Evolutionary conservation across 805 yeast genomes (phyloP).

Genomic region (Suhomyces prunicola): DNA sequence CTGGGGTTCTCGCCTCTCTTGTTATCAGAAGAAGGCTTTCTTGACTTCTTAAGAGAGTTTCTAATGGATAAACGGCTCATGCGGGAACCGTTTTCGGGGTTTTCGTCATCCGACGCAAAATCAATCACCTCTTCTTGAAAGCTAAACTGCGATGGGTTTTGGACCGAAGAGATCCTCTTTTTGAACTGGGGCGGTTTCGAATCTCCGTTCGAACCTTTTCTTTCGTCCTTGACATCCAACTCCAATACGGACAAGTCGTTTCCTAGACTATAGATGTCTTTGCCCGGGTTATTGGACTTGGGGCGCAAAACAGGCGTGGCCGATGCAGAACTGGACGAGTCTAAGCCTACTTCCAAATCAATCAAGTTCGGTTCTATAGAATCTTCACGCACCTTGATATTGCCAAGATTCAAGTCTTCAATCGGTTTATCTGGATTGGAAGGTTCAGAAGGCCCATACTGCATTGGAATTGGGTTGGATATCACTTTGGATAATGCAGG

Average conservation of each 20-base stretch:
- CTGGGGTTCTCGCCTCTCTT: slow-evolving; percentile 17
- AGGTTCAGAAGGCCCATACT: background rate
- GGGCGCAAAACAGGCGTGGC: slow-evolving; percentile 17
- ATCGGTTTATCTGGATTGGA: background rate
- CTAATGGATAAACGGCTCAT: slow-evolving; percentile 42
- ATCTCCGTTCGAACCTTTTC: background rate
- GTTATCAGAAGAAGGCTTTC: slow-evolving; percentile 18
- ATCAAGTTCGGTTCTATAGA: slow-evolving; percentile 26
- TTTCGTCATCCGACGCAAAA: slow-evolving; percentile 46
- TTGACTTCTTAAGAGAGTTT: slow-evolving; percentile 31
- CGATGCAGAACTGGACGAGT: slow-evolving; percentile 20
- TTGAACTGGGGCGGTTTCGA: slow-evolving; percentile 24
- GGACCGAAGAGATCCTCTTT: slow-evolving; percentile 28
- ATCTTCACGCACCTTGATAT: slow-evolving; percentile 3
- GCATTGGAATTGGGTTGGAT: slow-evolving; percentile 2
- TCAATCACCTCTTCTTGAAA: slow-evolving; percentile 45
- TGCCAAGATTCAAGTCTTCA: background rate
- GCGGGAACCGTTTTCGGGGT: slow-evolving; percentile 30
- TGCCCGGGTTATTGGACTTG: slow-evolving; percentile 1
- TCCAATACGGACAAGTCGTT: slow-evolving; percentile 23
- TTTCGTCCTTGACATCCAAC: slow-evolving; percentile 22
- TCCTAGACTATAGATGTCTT: slow-evolving; percentile 7
- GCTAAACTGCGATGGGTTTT: slow-evolving; percentile 26
- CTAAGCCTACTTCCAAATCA: slow-evolving; percentile 35
- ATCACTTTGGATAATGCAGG: slow-evolving; percentile 1